Base-by-base conservation (phyloP, 2,329 filamentous ascomycete species). In the Arthroderma sp. region DNA sequence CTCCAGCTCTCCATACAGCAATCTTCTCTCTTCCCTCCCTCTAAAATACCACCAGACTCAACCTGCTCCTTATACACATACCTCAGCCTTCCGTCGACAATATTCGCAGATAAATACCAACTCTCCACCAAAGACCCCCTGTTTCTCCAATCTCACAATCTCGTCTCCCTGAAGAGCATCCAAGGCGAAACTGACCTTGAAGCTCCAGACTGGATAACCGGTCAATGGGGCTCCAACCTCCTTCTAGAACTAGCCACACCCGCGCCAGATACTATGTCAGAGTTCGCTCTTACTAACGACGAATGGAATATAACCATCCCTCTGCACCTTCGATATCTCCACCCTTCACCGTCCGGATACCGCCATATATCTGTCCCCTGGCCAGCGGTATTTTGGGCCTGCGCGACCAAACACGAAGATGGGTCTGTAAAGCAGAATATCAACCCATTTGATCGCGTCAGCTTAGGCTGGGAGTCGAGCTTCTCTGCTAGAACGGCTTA, bases 371-470 rank as follows among this genome's bases (percentile, higher is more conserved):
- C 82, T n/a, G 70, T 93, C 0, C 87, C 91, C 0, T 91, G 86
- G 74, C 91, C 91, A 0, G 80, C 82, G 0, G 80, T 96, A 0
- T 96, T 96, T 75, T 96, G 91, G 91, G 89, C 90, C 0, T 97
- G 91, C 67, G 70, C 75, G 38, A 71, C 73, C 35, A 70, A 70
- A 31, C 64, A 67, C 35, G 64, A 61, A 11, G 23, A 11, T 23
- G 19, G 80, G 0, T 78, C 78, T 0, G 38, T 41, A 0, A 85
- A 87, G 65, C 87, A 91, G 71, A 71, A 80, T 0, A 80, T 78
- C 4, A 95, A 87, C 66, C 91, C 91, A 0, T 97, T 97, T 70
- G 91, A 96, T 69, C 78, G 88, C 4, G 75, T 79, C n/a, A 82
- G 88, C 66, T 66, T 96, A n/a, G 91, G 90, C 0, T 96, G 91